Evolutionary conservation across 1,284 basidiomycete species (phyloP).

Genomic region (Pseudozyma sp.): DNA sequence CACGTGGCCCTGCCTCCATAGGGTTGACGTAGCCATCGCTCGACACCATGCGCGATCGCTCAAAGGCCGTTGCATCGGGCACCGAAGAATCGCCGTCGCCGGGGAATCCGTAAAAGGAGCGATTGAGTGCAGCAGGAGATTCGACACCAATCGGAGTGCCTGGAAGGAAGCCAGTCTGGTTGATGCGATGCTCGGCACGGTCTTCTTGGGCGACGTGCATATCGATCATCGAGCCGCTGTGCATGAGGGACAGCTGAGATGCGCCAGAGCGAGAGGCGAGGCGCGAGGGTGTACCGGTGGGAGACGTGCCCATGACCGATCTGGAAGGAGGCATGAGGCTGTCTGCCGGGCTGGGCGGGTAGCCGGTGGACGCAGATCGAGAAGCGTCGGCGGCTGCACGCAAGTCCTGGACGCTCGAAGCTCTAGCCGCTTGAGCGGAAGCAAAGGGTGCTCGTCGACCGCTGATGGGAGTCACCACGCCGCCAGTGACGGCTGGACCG

Average conservation of each 20-base stretch:
- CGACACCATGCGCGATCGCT: slow-evolving; percentile 39
- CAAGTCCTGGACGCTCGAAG: slow-evolving; percentile 54
- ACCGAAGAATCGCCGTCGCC: slow-evolving; percentile 52
- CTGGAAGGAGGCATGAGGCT: slow-evolving; percentile 58
- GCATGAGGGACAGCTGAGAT: slow-evolving; percentile 66
- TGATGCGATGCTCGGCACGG: slow-evolving; percentile 51
- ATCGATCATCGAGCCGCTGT: slow-evolving; percentile 69
- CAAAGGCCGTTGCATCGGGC: slow-evolving; percentile 32
- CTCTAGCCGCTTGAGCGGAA: slow-evolving; percentile 43
- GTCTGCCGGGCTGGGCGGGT: slow-evolving; percentile 35
- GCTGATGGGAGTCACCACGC: slow-evolving; percentile 18
- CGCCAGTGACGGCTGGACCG: slow-evolving; percentile 1
- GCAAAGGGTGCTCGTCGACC: slow-evolving; percentile 28
- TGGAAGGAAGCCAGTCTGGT: slow-evolving; percentile 55
- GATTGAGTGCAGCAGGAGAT: slow-evolving; percentile 44
- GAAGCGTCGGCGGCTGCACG: slow-evolving; percentile 34
- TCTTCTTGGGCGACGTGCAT: slow-evolving; percentile 69
- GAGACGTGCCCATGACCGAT: slow-evolving; percentile 53
- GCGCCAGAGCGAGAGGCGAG: slow-evolving; percentile 37
- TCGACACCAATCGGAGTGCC: slow-evolving; percentile 44
- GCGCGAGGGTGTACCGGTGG: slow-evolving; percentile 35
- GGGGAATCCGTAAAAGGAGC: slow-evolving; percentile 57
- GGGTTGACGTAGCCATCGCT: slow-evolving; percentile 49
- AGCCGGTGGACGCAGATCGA: slow-evolving; percentile 31
- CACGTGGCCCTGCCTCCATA: slow-evolving; percentile 41